A percentile compares a stretch with the other conserved stretches of the same genome.
Conservation (phyloP, 306 rosid species). For the Malus asiatica region DNA sequence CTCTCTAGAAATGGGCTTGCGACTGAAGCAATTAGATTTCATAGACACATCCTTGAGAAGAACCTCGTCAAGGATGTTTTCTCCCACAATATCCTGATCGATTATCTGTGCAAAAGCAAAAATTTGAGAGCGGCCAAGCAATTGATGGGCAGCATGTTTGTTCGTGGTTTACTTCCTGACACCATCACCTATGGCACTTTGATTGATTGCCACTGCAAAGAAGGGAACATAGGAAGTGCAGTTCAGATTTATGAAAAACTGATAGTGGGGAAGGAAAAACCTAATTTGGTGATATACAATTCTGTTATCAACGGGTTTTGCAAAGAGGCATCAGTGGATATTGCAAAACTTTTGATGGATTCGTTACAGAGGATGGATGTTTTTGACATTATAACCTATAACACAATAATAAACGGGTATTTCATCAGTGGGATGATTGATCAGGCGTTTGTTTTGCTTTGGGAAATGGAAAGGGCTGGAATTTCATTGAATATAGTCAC, state of each 20-base stretch:
- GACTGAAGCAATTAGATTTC: slow-evolving; percentile 38
- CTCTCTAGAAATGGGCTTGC: slow-evolving; percentile 40
- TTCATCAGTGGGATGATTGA: slow-evolving; percentile 31
- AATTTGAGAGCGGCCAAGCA: slow-evolving; percentile 33
- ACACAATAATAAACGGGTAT: slow-evolving; percentile 42
- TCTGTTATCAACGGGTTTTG: slow-evolving; percentile 43
- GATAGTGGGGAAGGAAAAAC: slow-evolving; percentile 32
- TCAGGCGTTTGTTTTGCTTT: slow-evolving; percentile 23
- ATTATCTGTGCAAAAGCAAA: slow-evolving; percentile 31
- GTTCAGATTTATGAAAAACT: slow-evolving; percentile 30
- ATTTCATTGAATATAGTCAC: slow-evolving; percentile 33
- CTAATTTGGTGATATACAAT: slow-evolving; percentile 43
- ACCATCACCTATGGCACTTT: slow-evolving; percentile 40
- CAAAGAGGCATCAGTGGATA: slow-evolving; percentile 23
- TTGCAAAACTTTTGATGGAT: slow-evolving; percentile 27
- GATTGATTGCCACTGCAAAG: slow-evolving; percentile 42
- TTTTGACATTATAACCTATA: slow-evolving; percentile 34
- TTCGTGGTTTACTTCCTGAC: slow-evolving; percentile 40
- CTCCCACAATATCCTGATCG: slow-evolving; percentile 43
- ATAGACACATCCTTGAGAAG: slow-evolving; percentile 18
- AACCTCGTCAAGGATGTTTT: slow-evolving; percentile 28
- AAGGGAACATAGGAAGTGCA: slow-evolving; percentile 29
- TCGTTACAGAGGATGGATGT: slow-evolving; percentile 18
- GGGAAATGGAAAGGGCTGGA: slow-evolving; percentile 34
- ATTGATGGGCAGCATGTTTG: slow-evolving; percentile 39